These are phyloP conservation scores for Colletotrichum sp. DNA, from an alignment of 2,329 filamentous ascomycete genomes.

Conservation along the genomic window DNA sequence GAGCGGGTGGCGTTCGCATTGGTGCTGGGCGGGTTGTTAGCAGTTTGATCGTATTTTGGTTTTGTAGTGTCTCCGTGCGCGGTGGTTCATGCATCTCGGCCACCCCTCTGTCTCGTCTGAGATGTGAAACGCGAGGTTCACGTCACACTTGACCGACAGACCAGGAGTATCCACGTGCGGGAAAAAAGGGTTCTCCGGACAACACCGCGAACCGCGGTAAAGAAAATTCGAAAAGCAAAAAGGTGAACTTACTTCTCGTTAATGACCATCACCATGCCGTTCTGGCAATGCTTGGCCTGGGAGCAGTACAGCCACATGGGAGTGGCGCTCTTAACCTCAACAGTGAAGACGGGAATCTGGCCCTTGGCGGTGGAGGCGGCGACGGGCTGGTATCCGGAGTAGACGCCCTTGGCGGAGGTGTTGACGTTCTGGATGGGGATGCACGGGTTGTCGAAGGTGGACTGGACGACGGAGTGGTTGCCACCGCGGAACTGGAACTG, in stretches of 20 bases:
- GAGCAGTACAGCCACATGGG: constrained; percentile 84
- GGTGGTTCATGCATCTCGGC: background rate
- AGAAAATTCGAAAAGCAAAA: background rate
- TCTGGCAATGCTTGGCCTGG: constrained; percentile 75
- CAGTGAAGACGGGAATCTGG: constrained; percentile 70
- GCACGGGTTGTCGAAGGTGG: constrained; percentile 75
- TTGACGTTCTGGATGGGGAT: constrained; percentile 60
- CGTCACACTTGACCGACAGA: background rate
- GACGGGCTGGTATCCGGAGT: constrained; percentile 71
- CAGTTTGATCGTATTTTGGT: constrained; percentile 4
- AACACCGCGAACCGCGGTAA: background rate
- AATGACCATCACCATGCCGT: constrained; percentile 77
- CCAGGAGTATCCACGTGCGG: background rate
- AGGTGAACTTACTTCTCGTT: constrained; percentile 68
- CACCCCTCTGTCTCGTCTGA: constrained; percentile 4
- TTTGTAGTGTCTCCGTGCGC: background rate
- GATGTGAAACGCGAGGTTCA: constrained; percentile 4
- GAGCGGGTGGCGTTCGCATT: constrained; percentile 57
- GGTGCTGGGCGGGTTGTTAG: constrained; percentile 36
- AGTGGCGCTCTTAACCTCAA: constrained; percentile 70
- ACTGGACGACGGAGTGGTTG: constrained; percentile 84
- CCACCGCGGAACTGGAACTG: constrained; percentile 70
- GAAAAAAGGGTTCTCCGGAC: background rate
- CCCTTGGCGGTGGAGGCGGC: constrained; percentile 52
- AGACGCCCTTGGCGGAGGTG: constrained; percentile 63